A percentile compares a stretch with the other conserved stretches of the same genome.
Conservation (phyloP, 352 stramenopile species). For the Pythium sukuiense region DNA sequence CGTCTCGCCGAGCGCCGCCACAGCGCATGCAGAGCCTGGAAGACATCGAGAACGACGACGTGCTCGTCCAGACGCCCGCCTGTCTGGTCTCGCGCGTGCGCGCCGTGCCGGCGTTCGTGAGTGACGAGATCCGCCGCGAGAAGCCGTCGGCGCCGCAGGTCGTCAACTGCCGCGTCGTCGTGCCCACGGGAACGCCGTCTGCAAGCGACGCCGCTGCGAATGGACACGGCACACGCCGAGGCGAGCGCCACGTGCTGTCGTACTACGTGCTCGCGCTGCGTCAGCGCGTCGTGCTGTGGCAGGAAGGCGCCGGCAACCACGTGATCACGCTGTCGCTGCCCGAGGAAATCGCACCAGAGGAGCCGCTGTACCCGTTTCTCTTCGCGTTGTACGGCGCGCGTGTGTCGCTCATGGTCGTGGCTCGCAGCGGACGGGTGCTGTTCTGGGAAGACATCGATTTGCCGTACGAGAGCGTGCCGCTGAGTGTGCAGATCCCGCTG, state of each 20-base stretch:
- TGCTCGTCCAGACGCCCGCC: constrained; percentile 57
- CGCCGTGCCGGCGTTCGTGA: constrained; percentile 39
- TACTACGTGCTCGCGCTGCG: constrained; percentile 62
- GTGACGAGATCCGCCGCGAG: constrained; percentile 52
- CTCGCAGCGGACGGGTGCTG: constrained; percentile 60
- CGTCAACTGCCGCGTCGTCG: constrained; percentile 27
- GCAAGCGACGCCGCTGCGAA: neutral
- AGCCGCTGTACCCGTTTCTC: constrained; percentile 62
- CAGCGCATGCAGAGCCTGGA: constrained; percentile 45
- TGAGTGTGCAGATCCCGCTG: constrained; percentile 79
- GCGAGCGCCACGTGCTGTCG: constrained; percentile 48
- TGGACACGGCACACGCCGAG: constrained; percentile 8
- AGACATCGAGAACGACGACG: constrained; percentile 19
- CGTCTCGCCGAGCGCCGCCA: constrained; percentile 21
- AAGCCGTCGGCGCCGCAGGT: constrained; percentile 25
- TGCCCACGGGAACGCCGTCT: constrained; percentile 7
- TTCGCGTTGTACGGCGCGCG: constrained; percentile 63
- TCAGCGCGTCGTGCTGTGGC: constrained; percentile 68
- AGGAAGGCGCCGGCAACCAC: constrained; percentile 36
- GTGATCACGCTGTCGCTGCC: constrained; percentile 54
- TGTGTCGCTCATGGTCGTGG: constrained; percentile 70
- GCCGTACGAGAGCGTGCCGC: constrained; percentile 70
- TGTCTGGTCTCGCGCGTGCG: constrained; percentile 53
- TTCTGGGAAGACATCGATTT: constrained; percentile 85
- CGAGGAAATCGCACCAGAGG: constrained; percentile 49